A percentile compares a stretch with the other conserved stretches of the same genome.
Conservation (phyloP, 345 rosid genomes). For the Luvunga scandens region DNA sequence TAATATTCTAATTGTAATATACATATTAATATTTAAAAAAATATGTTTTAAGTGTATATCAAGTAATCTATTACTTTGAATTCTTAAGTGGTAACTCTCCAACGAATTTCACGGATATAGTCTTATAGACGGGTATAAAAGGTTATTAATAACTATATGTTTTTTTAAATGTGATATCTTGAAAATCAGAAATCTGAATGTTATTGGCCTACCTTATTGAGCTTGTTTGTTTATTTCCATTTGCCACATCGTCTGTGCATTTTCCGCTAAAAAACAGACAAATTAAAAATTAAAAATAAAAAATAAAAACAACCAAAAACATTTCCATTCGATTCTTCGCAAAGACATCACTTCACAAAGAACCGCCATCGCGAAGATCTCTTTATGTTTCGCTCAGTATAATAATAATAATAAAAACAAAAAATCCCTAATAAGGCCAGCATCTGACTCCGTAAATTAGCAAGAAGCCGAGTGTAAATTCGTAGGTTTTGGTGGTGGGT, state of each 20-base stretch:
- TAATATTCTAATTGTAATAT: no score
- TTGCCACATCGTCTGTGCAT: no score
- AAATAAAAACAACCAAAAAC: background rate
- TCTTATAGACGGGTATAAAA: background rate
- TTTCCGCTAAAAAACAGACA: background rate
- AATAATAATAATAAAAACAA: no score
- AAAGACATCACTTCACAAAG: background rate
- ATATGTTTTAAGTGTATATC: no score
- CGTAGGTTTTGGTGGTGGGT: background rate
- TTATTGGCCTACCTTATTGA: background rate
- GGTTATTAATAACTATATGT: background rate
- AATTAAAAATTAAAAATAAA: no score
- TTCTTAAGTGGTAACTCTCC: background rate
- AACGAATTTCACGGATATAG: background rate
- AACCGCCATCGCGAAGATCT: constrained; percentile 17
- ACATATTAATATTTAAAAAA: no score
- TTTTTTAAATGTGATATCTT: background rate
- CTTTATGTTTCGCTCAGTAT: background rate
- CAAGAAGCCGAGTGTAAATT: constrained; percentile 4
- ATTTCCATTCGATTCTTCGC: background rate
- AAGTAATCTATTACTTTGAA: no score
- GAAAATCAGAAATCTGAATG: background rate
- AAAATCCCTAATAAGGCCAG: constrained; percentile 6
- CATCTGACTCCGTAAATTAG: background rate
- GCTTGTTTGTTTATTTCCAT: no score